These are phyloP conservation scores for Lactifluus pinguis DNA, from an alignment of 768 basidiomycete species.

Conservation along the genomic window DNA sequence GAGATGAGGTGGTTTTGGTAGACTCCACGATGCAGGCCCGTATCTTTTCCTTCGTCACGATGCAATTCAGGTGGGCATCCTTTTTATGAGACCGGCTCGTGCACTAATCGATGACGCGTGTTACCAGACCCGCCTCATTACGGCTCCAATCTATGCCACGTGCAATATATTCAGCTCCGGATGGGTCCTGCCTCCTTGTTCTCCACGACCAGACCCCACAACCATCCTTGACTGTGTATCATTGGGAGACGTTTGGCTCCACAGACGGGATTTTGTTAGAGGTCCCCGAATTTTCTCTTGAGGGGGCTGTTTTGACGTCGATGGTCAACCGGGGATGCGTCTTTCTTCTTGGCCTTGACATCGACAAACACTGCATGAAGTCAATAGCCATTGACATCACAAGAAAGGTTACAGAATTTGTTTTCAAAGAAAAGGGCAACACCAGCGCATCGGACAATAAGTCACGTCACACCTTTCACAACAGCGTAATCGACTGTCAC, in stretches of 20 bases:
- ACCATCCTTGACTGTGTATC: background rate
- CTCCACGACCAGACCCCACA: conserved; percentile 18
- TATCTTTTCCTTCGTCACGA: conserved; percentile 44
- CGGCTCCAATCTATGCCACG: conserved; percentile 29
- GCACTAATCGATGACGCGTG: background rate
- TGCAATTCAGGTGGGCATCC: conserved; percentile 40
- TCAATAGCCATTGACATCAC: conserved; percentile 46
- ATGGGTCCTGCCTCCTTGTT: conserved; percentile 44
- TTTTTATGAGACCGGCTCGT: background rate
- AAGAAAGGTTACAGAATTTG: conserved; percentile 45
- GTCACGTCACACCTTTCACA: conserved; percentile 18
- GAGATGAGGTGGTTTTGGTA: conserved; percentile 41
- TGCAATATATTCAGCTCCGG: conserved; percentile 23
- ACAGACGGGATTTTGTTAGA: too few relatives aligned
- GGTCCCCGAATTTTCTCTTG: conserved; percentile 6
- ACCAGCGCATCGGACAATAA: conserved; percentile 18
- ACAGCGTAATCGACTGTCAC: too few relatives aligned
- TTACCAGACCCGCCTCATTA: conserved; percentile 36
- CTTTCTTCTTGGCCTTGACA: conserved; percentile 25
- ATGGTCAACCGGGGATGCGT: conserved; percentile 29
- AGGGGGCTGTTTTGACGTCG: conserved; percentile 34
- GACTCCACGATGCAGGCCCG: conserved; percentile 36
- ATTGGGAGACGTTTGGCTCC: too few relatives aligned
- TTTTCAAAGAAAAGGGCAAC: conserved; percentile 38
- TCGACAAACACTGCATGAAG: conserved; percentile 24